Evolutionary conservation across 2,329 filamentous ascomycete species (phyloP).

Genomic region (Phaeoacremonium minimum): DNA sequence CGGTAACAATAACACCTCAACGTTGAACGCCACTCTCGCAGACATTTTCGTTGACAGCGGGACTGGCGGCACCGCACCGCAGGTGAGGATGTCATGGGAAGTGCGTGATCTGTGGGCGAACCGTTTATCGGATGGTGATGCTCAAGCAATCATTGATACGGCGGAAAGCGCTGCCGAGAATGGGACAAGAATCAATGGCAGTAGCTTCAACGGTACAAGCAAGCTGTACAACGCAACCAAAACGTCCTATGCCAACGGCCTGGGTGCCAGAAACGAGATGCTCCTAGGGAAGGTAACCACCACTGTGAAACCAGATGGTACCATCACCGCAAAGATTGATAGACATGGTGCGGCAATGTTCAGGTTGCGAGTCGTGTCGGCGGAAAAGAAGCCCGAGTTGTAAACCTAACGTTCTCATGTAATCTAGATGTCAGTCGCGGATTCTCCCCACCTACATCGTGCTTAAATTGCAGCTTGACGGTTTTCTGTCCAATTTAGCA

Average conservation of each 20-base stretch:
- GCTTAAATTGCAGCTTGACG: too few relatives aligned
- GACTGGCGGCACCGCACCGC: constrained; percentile 30
- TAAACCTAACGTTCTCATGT: too few relatives aligned
- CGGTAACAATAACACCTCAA: constrained; percentile 31
- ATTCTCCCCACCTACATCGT: too few relatives aligned
- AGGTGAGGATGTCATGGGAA: constrained; percentile 41
- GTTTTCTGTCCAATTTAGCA: too few relatives aligned
- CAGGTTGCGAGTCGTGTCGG: constrained; percentile 32
- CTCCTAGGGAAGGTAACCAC: constrained; percentile 41
- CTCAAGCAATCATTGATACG: constrained; percentile 36
- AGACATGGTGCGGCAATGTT: constrained; percentile 47
- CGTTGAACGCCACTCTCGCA: constrained; percentile 43
- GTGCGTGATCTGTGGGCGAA: constrained; percentile 52
- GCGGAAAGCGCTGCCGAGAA: constrained; percentile 24
- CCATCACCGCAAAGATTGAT: constrained; percentile 35
- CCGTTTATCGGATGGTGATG: constrained; percentile 43
- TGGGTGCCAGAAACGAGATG: constrained; percentile 32
- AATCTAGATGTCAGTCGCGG: too few relatives aligned
- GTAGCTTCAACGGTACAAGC: constrained; percentile 1
- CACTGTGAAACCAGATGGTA: constrained; percentile 35
- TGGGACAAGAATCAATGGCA: constrained; percentile 19
- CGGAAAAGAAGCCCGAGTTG: constrained; percentile 36
- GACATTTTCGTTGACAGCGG: constrained; percentile 49
- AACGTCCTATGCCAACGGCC: constrained; percentile 40
- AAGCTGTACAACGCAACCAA: constrained; percentile 40